A percentile compares a stretch with the other conserved stretches of the same genome.
phyloP scores from a whole-genome alignment of 306 rosid genomes.

The Senna tora region DNA sequence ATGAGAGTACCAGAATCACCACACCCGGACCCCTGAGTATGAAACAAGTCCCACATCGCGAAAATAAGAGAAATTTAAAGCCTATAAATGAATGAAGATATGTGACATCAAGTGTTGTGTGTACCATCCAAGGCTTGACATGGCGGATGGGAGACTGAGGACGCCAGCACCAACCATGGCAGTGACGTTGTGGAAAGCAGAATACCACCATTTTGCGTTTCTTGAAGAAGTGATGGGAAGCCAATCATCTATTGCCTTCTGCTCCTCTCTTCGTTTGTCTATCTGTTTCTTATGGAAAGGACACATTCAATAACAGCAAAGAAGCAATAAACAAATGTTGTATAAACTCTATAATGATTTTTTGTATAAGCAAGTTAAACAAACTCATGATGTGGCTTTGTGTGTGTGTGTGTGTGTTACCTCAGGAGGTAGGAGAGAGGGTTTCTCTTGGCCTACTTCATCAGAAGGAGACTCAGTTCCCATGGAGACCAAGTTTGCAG shows the following conservation, averaged over 20 bases:
- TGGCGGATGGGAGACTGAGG: conserved; percentile 73
- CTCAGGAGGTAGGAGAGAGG: neutral
- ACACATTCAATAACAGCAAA: no score
- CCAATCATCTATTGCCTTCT: conserved; percentile 71
- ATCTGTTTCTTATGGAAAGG: conserved; percentile 17
- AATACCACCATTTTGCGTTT: conserved; percentile 85
- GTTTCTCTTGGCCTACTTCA: neutral
- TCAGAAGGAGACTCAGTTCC: neutral
- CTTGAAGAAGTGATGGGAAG: conserved; percentile 84
- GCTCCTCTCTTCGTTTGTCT: conserved; percentile 32
- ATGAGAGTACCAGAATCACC: conserved; percentile 42
- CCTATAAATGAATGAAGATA: no score
- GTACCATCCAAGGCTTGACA: conserved; percentile 78
- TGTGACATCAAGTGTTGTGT: no score
- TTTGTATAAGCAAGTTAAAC: no score
- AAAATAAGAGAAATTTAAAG: no score
- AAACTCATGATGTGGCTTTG: no score
- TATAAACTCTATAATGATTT: no score
- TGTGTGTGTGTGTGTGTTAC: neutral
- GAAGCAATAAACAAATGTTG: no score
- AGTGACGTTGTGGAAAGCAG: conserved; percentile 82
- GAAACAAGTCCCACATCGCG: no score
- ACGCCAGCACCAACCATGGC: conserved; percentile 93
- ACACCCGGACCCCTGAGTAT: conserved; percentile 99
- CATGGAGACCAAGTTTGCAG: conserved; percentile 6